A percentile compares a stretch with the other conserved stretches of the same genome.
Conservation (phyloP, 768 basidiomycete species). For the Podaxis sp. region DNA sequence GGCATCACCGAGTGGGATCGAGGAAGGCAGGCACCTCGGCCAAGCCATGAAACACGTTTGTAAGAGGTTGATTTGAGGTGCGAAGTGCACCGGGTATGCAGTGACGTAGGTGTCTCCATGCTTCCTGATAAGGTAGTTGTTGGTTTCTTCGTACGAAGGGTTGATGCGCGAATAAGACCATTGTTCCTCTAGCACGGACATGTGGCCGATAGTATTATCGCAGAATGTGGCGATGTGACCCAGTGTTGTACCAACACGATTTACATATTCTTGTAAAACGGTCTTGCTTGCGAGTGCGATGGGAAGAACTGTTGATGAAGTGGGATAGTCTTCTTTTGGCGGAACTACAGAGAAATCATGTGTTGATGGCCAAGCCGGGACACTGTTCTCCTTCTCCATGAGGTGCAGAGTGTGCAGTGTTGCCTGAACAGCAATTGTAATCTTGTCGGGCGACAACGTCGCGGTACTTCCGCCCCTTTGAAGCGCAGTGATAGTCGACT, state of each 20-base stretch:
- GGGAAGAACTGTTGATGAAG: constrained; percentile 62
- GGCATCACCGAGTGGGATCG: constrained; percentile 51
- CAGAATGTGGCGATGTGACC: constrained; percentile 54
- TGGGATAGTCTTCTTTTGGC: constrained; percentile 62
- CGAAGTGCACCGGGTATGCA: constrained; percentile 59
- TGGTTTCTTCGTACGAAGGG: constrained; percentile 63
- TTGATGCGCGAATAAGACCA: constrained; percentile 63
- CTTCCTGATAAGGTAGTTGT: constrained; percentile 61
- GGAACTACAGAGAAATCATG: constrained; percentile 58
- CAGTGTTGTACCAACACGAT: constrained; percentile 55
- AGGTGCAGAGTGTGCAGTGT: constrained; percentile 65
- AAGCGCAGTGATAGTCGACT: constrained; percentile 42
- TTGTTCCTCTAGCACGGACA: constrained; percentile 85
- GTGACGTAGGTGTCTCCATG: constrained; percentile 58
- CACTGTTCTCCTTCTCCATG: constrained; percentile 65
- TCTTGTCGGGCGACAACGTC: constrained; percentile 64
- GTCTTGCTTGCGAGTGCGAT: constrained; percentile 51
- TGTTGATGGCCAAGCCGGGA: constrained; percentile 77
- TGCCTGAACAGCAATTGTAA: constrained; percentile 72
- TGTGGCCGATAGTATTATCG: constrained; percentile 60
- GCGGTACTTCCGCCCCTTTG: constrained; percentile 36
- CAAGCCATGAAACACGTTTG: constrained; percentile 78
- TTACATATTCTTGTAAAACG: constrained; percentile 69
- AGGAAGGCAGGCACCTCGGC: constrained; percentile 72
- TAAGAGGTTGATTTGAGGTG: constrained; percentile 65